Evolutionary conservation across 2,329 filamentous ascomycete species (phyloP), one percentile per base, ranked within the genome.

Genomic region (Pleomassaria siparia): DNA sequence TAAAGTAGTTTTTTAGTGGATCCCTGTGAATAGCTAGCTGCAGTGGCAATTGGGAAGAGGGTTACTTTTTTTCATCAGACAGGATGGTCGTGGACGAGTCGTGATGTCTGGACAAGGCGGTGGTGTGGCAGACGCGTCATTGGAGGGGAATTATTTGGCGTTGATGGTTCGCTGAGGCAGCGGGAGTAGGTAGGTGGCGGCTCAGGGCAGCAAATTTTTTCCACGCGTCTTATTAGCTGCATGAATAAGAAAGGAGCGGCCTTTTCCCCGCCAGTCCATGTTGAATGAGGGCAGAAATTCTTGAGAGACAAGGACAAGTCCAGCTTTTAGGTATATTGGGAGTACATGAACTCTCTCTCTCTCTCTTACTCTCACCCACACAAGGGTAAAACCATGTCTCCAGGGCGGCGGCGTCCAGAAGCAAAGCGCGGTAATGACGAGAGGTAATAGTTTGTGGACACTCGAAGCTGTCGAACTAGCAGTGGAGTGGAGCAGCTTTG

Each of bases 111-210:
- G 10, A 29, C 40, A 33, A 24, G 30, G n/a, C 45, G 47, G 12
- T 41, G 47, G 29, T 45, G 43, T 45, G 15, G 47, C 20, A 32
- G 47, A 49, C 47, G 47, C 43, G 47, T 49, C 42, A 41, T 36
- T 42, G 9, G 13, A 22, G 37, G n/a, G 43, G 22, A 28, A 22
- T 39, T n/a, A n/a, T n/a, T n/a, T 32, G 30, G 32, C n/a, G 41
- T 40, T 18, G 35, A 22, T 49, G 40, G 28, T 44, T 41, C 35
- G 41, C 15, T 26, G 41, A 16, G 3, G 24, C 13, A 20, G n/a
- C 28, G 20, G 30, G 12, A 46, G 26, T 33, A 20, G 29, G 20
- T 33, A 20, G 29, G 20, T 15, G 16, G 30, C 18, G 13, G 28
- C 20, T 30, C 20, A 25, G 20, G 35, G 24, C 40, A 22, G 43